Conservation (phyloP, 371 early-diverging fungal genomes). For the Thermomucor indicae-seudaticae region DNA sequence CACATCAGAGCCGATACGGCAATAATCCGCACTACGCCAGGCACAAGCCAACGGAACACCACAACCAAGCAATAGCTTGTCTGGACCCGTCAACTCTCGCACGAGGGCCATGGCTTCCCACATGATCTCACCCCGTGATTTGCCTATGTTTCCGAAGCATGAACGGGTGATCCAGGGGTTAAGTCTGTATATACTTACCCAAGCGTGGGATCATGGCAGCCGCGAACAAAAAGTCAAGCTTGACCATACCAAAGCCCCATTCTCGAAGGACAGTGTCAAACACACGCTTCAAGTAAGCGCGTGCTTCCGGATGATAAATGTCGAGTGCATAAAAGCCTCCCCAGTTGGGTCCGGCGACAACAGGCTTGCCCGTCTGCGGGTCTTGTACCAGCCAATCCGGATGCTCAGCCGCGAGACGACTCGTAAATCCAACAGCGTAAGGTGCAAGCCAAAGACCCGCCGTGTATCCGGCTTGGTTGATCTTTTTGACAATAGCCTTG, state of each 20-base stretch:
- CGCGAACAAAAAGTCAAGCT: constrained; percentile 59
- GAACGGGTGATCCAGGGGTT: not conserved
- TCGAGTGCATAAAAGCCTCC: constrained; percentile 54
- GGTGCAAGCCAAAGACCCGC: constrained; percentile 64
- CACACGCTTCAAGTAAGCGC: constrained; percentile 43
- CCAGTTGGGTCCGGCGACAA: constrained; percentile 45
- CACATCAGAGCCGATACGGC: constrained; percentile 61
- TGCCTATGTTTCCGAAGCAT: too few species aligned
- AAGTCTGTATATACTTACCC: constrained; percentile 15
- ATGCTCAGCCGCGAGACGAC: constrained; percentile 43
- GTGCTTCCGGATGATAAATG: constrained; percentile 45
- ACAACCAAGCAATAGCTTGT: constrained; percentile 52
- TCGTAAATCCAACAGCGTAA: constrained; percentile 45
- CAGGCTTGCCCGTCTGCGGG: constrained; percentile 23
- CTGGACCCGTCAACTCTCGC: constrained; percentile 46
- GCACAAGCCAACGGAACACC: constrained; percentile 55
- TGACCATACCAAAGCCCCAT: constrained; percentile 58
- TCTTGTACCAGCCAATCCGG: constrained; percentile 53
- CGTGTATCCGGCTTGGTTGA: constrained; percentile 38
- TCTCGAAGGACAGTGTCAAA: constrained; percentile 46
- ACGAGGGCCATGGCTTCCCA: constrained; percentile 56
- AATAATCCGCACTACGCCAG: constrained; percentile 52
- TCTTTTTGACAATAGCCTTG: constrained; percentile 33
- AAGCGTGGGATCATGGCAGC: constrained; percentile 53
- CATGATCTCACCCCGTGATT: constrained; percentile 56